phyloP scores from a whole-genome alignment of 83 land plant genomes.

The Diphasiastrum complanatum region DNA sequence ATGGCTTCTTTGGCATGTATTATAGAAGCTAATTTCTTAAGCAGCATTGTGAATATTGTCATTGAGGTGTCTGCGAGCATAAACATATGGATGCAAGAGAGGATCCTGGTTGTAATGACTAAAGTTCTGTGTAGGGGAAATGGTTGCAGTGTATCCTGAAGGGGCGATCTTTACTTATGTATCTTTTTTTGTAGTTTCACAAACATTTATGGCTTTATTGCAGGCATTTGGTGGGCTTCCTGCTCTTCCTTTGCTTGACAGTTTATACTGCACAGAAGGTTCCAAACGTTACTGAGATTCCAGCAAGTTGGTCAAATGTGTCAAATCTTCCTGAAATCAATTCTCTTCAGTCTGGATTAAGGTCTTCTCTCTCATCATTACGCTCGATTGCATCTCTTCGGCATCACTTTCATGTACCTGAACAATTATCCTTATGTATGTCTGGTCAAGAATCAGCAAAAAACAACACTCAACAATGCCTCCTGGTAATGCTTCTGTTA shows the following conservation, averaged over 20 bases:
- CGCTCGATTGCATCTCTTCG: slow-evolving; percentile 28
- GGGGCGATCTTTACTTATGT: too few relatives aligned
- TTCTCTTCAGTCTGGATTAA: slow-evolving; percentile 48
- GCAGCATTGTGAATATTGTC: too few relatives aligned
- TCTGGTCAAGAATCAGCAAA: slow-evolving; percentile 32
- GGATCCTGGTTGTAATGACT: too few relatives aligned
- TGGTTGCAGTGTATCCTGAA: too few relatives aligned
- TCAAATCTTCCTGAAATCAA: slow-evolving; percentile 49
- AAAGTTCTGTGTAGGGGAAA: too few relatives aligned
- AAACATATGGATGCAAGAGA: too few relatives aligned
- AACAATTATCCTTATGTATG: slow-evolving; percentile 38
- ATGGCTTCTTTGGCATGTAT: too few relatives aligned
- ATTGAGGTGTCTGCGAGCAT: too few relatives aligned
- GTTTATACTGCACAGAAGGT: slow-evolving; percentile 65
- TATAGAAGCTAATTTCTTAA: too few relatives aligned
- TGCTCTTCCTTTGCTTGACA: slow-evolving; percentile 70
- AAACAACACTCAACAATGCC: slow-evolving; percentile 24
- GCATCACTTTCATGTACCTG: slow-evolving; percentile 52
- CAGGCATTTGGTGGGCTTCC: slow-evolving; percentile 95
- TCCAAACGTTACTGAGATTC: slow-evolving; percentile 57
- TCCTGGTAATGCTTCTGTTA: slow-evolving; percentile 18
- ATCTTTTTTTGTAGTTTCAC: too few relatives aligned
- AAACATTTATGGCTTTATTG: too few relatives aligned
- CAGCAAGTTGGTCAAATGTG: slow-evolving; percentile 37
- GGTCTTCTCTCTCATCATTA: slow-evolving; percentile 60